Percentiles rank a stretch among this genome's conserved stretches.
Evolutionary conservation across 2,329 filamentous ascomycete species (phyloP).

Genomic region (Claviceps pazoutovae): DNA sequence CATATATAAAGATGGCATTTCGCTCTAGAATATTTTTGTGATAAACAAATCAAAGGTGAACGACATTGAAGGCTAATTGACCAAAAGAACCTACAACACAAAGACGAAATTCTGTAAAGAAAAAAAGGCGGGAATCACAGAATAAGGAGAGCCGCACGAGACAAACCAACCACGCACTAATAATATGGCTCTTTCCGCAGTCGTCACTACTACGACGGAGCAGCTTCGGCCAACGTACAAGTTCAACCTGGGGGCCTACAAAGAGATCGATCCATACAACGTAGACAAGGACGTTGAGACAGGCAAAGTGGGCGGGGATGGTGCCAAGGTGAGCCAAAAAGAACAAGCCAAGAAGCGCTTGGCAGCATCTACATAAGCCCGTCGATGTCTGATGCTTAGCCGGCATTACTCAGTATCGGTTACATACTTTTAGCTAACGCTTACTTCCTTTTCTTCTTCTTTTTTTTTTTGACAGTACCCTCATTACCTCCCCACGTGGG

Average conservation of each 20-base stretch:
- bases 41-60: too few relatives aligned
- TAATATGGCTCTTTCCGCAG: conserved; percentile 12
- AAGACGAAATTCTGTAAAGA: too few relatives aligned
- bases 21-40: background rate
- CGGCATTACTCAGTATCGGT: background rate
- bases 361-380: background rate
- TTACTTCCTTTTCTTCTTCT: background rate
- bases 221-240: conserved; percentile 9
- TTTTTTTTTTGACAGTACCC: conserved; percentile 38
- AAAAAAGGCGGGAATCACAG: background rate
- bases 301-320: conserved; percentile 14
- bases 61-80: too few relatives aligned
- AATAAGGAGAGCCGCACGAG: background rate
- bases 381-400: too few relatives aligned
- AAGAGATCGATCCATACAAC: conserved; percentile 15
- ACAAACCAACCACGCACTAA: conserved; percentile 2
- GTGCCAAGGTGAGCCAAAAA: conserved; percentile 13
- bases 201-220: conserved; percentile 6
- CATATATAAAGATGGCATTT: background rate
- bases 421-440: too few relatives aligned
- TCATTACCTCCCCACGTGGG: conserved; percentile 62
- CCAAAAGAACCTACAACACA: too few relatives aligned
- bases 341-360: background rate
- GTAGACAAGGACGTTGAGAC: conserved; percentile 16
- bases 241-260: conserved; percentile 17